Evolutionary conservation across 169 alveolate genomes (phyloP).

Genomic region (Plasmodium inui): DNA sequence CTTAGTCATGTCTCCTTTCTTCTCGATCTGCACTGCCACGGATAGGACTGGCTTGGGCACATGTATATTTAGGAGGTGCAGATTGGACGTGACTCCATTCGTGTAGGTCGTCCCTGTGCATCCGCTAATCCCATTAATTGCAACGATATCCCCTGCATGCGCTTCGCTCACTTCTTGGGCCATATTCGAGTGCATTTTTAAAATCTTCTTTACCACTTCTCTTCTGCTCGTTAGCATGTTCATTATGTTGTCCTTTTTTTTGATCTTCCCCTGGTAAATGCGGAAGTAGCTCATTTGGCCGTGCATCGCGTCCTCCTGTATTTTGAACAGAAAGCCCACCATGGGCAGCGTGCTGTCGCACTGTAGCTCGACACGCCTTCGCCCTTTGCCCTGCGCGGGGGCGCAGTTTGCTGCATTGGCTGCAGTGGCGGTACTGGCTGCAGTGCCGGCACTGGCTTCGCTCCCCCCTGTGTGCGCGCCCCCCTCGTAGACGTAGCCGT

Average conservation of each 20-base stretch:
- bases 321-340: slow-evolving; percentile 94
- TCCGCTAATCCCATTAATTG: slow-evolving; percentile 95
- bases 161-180: slow-evolving; percentile 93
- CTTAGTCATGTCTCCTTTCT: slow-evolving; percentile 68
- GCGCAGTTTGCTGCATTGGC: slow-evolving; percentile 7
- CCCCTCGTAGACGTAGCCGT: slow-evolving; percentile 74
- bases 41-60: slow-evolving; percentile 96
- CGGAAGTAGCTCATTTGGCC: slow-evolving; percentile 95
- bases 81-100: slow-evolving; percentile 83
- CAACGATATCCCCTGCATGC: slow-evolving; percentile 97
- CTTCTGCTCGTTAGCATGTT: slow-evolving; percentile 85
- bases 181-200: slow-evolving; percentile 95
- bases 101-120: slow-evolving; percentile 94
- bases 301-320: slow-evolving; percentile 89
- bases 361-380: slow-evolving; percentile 76
- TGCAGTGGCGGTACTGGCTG: too few relatives aligned
- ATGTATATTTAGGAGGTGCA: slow-evolving; percentile 89
- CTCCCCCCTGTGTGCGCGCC: not conserved
- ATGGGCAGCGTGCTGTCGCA: slow-evolving; percentile 82
- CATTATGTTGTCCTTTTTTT: slow-evolving; percentile 85
- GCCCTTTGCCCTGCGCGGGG: slow-evolving; percentile 77
- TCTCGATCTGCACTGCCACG: slow-evolving; percentile 88
- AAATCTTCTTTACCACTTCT: slow-evolving; percentile 87
- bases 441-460: not conserved
- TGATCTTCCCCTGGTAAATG: slow-evolving; percentile 92